Evolutionary conservation across 495 filamentous ascomycete genomes (phyloP).

Genomic region (Talaromyces adpressus): DNA sequence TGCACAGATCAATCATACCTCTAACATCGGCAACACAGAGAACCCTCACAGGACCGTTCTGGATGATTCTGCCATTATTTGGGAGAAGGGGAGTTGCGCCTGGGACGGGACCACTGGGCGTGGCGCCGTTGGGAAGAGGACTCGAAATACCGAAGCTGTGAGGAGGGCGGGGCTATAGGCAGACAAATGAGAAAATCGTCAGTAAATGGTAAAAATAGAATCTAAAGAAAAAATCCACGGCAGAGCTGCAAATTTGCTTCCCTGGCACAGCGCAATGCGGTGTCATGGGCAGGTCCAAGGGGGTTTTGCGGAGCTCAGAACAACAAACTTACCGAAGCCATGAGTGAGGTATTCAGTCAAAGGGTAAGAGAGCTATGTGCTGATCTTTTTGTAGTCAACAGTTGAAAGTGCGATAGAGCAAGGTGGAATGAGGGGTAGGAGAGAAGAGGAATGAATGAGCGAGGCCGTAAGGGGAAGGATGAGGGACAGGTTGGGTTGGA

Average conservation of each 20-base stretch:
- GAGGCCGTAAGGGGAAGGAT: slow-evolving; percentile 16
- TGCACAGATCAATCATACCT: slow-evolving; percentile 50
- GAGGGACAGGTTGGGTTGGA: slow-evolving; percentile 13
- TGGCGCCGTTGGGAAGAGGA: slow-evolving; percentile 44
- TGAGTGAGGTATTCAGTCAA: slow-evolving; percentile 18
- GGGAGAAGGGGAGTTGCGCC: slow-evolving; percentile 50
- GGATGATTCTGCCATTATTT: slow-evolving; percentile 69
- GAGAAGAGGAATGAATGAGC: slow-evolving; percentile 17
- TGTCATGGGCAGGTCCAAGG: neutral
- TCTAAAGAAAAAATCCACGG: slow-evolving; percentile 11
- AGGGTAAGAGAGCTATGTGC: neutral
- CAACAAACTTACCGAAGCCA: slow-evolving; percentile 48
- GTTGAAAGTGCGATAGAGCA: neutral
- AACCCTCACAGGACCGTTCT: slow-evolving; percentile 76
- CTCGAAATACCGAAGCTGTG: slow-evolving; percentile 42
- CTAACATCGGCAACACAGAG: slow-evolving; percentile 96
- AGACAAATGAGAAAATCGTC: slow-evolving; percentile 1
- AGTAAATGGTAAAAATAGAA: neutral
- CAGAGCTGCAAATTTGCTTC: neutral
- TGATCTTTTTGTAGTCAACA: neutral
- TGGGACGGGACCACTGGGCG: slow-evolving; percentile 38
- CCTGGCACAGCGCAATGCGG: neutral
- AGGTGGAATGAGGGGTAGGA: slow-evolving; percentile 10
- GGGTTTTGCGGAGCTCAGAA: slow-evolving; percentile 5
- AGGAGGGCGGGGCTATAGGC: slow-evolving; percentile 35